Conservation (phyloP, 306 rosid species). For the apple (Malus domestica) region ASM211411v1 NC_041800.1:31940733-31941232, state of each 20-base stretch:
- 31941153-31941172: background rate
- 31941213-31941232: background rate
- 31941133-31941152: background rate
- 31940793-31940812: background rate
- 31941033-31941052: background rate
- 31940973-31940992: background rate
- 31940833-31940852: background rate
- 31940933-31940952: too few relatives aligned
- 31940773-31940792: background rate
- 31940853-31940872: background rate
- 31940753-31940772: background rate
- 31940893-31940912: too few relatives aligned
- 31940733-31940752: constrained; percentile 3
- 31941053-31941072: background rate
- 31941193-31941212: background rate
- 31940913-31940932: too few relatives aligned
- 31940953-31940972: background rate
- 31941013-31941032: background rate
- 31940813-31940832: background rate
- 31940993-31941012: background rate
- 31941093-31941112: background rate
- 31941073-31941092: background rate
- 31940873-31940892: too few relatives aligned
- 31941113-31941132: background rate
- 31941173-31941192: background rate